Base-by-base conservation (phyloP, 352 stramenopile genomes). In the Globisporangium sylvaticum region DNA sequence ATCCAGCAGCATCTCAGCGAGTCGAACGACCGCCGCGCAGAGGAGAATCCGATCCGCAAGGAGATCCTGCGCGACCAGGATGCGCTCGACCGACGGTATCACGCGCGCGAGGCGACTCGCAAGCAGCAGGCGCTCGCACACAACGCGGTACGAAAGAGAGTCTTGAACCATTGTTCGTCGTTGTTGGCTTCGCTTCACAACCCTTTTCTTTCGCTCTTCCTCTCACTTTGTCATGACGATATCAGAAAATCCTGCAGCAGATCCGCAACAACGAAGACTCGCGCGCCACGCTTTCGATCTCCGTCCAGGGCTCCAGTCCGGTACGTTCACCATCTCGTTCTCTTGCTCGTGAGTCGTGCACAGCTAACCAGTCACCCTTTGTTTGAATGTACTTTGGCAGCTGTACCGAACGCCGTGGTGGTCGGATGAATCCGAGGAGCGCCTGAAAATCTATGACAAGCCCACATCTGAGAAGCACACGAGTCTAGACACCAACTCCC, bases 381-480 rank as follows among this genome's bases (percentile, higher is more conserved):
- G 5, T 32, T 12, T 27, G 31, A 50, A 12, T 42, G 12, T 2
- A 25, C 4, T 50, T 48, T 48, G 54, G n/a, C 32, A 81, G 72
- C 18, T 80, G 31, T 77, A 71, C n/a, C 67, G 70, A 34, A 84
- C 72, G 8, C 74, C 74, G 18, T 81, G 68, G 69, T 84, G 76
- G 74, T 81, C 72, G 15, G 74, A 79, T 52, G 72, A 84, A 39
- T 77, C 74, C 29, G 72, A 66, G 6, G 67, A 78, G 20, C 61
- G 71, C 27, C 46, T 74, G 4, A 60, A 54, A 22, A 52, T 58
- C 42, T 68, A 63, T 55, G 64, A 58, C 61, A 73, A 39, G 67
- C 68, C 5, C 68, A 73, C 39, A 20, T 39, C 24, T 25, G 50
- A 46, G 39, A 65, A 78, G 22, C 68, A 48, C 39, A 5, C 18